Percentiles rank a stretch among this genome's conserved stretches.
Evolutionary conservation across 1,284 basidiomycete species (phyloP).

Genomic region (Leccinum huronense): DNA sequence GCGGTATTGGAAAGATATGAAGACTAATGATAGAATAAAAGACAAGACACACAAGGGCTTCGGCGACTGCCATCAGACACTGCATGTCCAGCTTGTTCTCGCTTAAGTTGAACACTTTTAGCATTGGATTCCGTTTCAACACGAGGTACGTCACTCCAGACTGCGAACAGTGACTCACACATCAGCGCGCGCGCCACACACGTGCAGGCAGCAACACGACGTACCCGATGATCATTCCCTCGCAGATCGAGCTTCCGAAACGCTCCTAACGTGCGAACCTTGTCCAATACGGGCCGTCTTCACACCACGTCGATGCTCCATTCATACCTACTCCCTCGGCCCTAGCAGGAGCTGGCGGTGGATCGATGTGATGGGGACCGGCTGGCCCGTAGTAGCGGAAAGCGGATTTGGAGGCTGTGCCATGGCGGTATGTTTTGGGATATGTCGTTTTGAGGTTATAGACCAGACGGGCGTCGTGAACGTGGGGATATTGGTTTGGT

Average conservation of each 20-base stretch:
- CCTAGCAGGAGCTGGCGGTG: slow-evolving; percentile 21
- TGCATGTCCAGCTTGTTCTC: slow-evolving; percentile 90
- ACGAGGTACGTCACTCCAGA: slow-evolving; percentile 68
- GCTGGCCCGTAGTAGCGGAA: slow-evolving; percentile 52
- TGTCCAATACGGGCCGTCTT: slow-evolving; percentile 54
- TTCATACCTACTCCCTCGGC: slow-evolving; percentile 11
- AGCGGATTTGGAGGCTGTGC: slow-evolving; percentile 43
- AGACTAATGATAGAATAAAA: not conserved
- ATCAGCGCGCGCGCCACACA: not conserved
- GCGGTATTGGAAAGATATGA: no score
- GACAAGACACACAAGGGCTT: slow-evolving; percentile 69
- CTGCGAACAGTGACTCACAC: not conserved
- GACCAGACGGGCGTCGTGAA: slow-evolving; percentile 47
- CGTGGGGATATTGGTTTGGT: slow-evolving; percentile 52
- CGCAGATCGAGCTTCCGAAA: slow-evolving; percentile 88
- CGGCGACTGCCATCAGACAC: slow-evolving; percentile 81
- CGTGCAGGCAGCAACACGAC: slow-evolving; percentile 31
- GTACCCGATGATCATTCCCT: slow-evolving; percentile 86
- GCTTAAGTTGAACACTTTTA: slow-evolving; percentile 90
- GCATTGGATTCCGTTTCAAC: slow-evolving; percentile 90
- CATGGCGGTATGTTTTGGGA: slow-evolving; percentile 50
- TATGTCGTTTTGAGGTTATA: slow-evolving; percentile 67
- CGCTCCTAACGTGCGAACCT: slow-evolving; percentile 80
- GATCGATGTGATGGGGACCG: slow-evolving; percentile 63
- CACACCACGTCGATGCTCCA: no score